phyloP scores from a whole-genome alignment of 1,284 basidiomycete genomes.

The Cutaneotrichosporon sp. region DNA sequence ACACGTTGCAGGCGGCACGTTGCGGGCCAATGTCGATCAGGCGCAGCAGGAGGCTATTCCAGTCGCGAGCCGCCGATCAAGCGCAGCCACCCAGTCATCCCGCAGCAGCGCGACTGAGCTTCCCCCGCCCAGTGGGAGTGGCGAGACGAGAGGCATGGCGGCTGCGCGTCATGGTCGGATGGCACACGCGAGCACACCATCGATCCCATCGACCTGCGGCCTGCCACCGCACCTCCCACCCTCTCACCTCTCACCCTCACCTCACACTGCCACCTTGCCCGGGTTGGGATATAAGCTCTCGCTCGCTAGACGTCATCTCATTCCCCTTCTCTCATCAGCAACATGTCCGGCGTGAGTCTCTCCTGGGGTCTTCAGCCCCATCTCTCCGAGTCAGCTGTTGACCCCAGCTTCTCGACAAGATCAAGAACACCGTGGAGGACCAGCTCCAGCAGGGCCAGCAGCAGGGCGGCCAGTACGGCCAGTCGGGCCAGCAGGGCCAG shows the following conservation, averaged over 20 bases:
- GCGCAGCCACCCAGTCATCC: too few relatives aligned
- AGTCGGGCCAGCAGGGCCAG: not conserved
- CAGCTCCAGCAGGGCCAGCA: not conserved
- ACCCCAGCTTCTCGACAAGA: constrained; percentile 19
- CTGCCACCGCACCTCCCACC: not conserved
- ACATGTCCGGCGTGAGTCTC: constrained; percentile 21
- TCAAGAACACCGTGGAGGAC: constrained; percentile 18
- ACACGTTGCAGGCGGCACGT: not conserved
- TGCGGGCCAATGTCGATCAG: too few relatives aligned
- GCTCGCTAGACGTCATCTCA: not conserved
- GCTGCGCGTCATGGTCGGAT: not conserved
- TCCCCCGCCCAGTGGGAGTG: not conserved
- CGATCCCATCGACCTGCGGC: too few relatives aligned
- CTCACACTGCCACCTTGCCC: not conserved
- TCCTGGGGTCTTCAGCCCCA: not conserved
- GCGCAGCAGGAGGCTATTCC: too few relatives aligned
- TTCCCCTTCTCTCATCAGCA: constrained; percentile 9
- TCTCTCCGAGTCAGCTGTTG: too few relatives aligned
- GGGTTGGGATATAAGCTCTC: not conserved
- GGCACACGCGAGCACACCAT: not conserved
- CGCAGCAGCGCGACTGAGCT: too few relatives aligned
- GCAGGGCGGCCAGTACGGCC: not conserved
- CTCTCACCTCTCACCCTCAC: not conserved
- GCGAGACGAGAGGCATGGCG: not conserved
- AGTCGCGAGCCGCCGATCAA: too few relatives aligned